A percentile compares a stretch with the other conserved stretches of the same genome.
These are phyloP conservation scores for Cladosporium sp. DNA, from an alignment of 2,329 filamentous ascomycete species.

Conservation along the genomic window DNA sequence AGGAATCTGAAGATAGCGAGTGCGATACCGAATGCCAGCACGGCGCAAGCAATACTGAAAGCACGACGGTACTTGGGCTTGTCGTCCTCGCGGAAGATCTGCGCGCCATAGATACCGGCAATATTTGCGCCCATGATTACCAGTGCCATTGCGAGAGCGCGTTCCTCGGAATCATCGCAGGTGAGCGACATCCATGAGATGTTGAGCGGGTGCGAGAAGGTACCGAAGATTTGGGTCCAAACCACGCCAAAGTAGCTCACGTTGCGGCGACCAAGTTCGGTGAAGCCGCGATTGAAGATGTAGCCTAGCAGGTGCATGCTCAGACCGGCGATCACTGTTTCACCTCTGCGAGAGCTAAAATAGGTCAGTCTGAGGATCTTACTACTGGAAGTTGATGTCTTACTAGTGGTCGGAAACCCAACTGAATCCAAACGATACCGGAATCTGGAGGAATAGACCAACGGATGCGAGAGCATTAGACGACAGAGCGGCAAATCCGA, in stretches of 20 bases:
- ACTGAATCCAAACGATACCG: constrained; percentile 54
- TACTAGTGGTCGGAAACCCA: constrained; percentile 55
- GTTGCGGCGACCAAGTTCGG: constrained; percentile 44
- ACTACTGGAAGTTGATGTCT: constrained; percentile 27
- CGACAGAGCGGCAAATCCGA: constrained; percentile 27
- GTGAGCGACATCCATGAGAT: constrained; percentile 61
- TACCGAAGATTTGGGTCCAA: constrained; percentile 58
- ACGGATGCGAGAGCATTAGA: constrained; percentile 38
- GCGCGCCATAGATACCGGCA: constrained; percentile 61
- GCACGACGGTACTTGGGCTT: constrained; percentile 53
- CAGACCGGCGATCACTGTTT: constrained; percentile 54
- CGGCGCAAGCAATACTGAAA: constrained; percentile 49
- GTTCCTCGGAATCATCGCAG: constrained; percentile 58
- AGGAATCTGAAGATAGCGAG: constrained; percentile 47
- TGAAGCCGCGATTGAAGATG: constrained; percentile 56
- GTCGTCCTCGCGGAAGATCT: constrained; percentile 59
- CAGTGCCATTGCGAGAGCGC: constrained; percentile 61
- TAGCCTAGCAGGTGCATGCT: constrained; percentile 53
- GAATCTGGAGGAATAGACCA: constrained; percentile 44
- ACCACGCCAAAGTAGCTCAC: constrained; percentile 57
- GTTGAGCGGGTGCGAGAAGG: constrained; percentile 58
- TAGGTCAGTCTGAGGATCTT: background rate
- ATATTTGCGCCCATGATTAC: constrained; percentile 64
- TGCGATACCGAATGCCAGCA: constrained; percentile 46
- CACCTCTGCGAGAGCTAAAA: constrained; percentile 49